Conservation (phyloP, 1,139 yeast genomes). For the Candida sojae region DNA sequence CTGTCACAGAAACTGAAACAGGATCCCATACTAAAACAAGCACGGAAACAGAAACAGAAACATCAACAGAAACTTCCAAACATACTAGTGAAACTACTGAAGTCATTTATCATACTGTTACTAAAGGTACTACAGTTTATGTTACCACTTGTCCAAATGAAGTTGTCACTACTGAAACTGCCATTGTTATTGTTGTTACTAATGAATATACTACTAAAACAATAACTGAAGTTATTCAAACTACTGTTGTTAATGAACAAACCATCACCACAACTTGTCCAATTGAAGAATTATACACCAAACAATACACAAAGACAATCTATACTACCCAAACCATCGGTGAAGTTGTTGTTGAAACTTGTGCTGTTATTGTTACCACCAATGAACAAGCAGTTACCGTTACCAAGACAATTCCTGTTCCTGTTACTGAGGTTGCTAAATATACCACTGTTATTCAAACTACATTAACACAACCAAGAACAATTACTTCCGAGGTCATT, state of each 20-base stretch:
- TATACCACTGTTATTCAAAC: background rate
- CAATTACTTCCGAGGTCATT: background rate
- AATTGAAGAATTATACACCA: conserved; percentile 1
- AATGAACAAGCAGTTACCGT: background rate
- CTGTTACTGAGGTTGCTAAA: background rate
- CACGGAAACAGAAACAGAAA: background rate
- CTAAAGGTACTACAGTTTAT: background rate
- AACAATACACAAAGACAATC: background rate
- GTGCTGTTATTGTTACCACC: background rate
- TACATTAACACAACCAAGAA: background rate
- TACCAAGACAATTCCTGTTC: background rate
- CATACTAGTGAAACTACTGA: background rate
- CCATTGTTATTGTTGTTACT: background rate
- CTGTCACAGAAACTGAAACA: background rate
- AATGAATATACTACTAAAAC: background rate
- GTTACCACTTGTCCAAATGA: conserved; percentile 2
- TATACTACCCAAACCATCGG: background rate
- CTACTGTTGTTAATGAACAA: background rate
- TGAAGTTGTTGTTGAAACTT: background rate
- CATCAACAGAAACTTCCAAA: background rate
- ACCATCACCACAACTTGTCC: background rate
- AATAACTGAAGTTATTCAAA: background rate
- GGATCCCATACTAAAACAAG: background rate
- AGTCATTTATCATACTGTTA: background rate
- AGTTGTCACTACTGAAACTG: conserved; percentile 1